Evolutionary conservation across 257 asterid species (phyloP), one percentile per base, ranked within the genome.

Genomic region (Cordia subcordata): DNA sequence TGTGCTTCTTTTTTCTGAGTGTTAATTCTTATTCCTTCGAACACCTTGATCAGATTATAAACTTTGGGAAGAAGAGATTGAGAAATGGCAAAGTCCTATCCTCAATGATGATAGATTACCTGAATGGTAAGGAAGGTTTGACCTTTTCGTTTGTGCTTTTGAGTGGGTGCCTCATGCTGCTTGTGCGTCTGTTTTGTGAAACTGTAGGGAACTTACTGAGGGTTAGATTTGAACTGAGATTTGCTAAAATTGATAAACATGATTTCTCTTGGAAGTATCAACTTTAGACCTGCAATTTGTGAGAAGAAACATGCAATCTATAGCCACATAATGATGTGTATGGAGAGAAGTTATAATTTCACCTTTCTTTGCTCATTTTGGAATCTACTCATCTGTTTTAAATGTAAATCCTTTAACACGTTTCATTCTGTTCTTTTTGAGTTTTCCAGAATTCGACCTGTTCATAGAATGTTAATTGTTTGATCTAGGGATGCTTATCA

Each of bases 11-110:
- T 19, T 19, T 11, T 9, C 14, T 20, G 22, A 27, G 13, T 52
- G 57, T 37, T 20, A 45, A 5, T 27, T 27, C 27, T 35, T 18
- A n/a, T 53, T 10, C 40, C 16, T 46, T 38, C 65, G 53, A 49
- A 54, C 17, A 58, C 66, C 58, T 70, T 61, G 60, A 40, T 65
- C 84, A 93, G 99, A 93, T 53, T 93, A 93, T 68, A 85, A 64
- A 84, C 63, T 80, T 42, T 93, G 99, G 99, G 99, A 93, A 78
- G 99, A 85, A 80, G 99, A 93, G 72, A 93, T 93, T 13, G 97
- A 93, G 68, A 87, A 86, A 71, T 93, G 99, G 99, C 99, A 93
- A 73, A 83, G 72, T 64, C 99, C 97, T 49, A 79, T 93, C 63
- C 99, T 93, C 44, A 79, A 70, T 60, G 95, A 93, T 69, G 86